Conservation (phyloP, 176 grass and related monocot genomes). For the Bromus sterilis region DNA sequence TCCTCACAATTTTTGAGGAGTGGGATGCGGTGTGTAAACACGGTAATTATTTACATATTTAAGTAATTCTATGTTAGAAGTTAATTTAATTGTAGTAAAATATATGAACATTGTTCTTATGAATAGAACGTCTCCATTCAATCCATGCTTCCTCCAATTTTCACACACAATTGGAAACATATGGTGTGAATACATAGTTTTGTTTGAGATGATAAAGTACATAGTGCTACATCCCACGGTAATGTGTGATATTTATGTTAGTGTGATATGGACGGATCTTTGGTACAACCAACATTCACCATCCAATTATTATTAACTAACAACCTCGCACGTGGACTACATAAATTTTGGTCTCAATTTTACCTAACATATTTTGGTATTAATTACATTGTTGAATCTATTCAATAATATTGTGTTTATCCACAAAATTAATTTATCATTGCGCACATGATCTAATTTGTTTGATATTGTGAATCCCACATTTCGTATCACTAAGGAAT, state of each 20-base stretch:
- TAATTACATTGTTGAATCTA: neutral
- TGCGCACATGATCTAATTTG: no score
- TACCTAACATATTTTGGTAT: neutral
- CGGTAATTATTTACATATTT: no score
- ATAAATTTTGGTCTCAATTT: neutral
- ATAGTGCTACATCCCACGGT: neutral
- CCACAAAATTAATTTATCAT: no score
- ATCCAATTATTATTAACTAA: neutral
- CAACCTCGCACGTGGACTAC: neutral
- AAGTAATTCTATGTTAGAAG: no score
- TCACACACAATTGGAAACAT: neutral
- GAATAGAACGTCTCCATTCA: neutral
- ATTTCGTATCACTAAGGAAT: no score
- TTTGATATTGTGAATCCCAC: no score
- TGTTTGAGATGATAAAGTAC: neutral
- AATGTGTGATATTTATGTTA: no score
- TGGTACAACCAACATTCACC: neutral
- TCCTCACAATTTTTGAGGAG: no score
- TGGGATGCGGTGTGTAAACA: no score
- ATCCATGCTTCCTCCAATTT: neutral
- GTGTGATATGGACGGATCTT: neutral
- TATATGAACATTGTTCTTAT: neutral
- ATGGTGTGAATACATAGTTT: neutral
- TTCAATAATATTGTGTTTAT: no score
- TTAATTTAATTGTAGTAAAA: no score